phyloP scores from a whole-genome alignment of 2,329 filamentous ascomycete genomes.

The Geosmithia putterillii region DNA sequence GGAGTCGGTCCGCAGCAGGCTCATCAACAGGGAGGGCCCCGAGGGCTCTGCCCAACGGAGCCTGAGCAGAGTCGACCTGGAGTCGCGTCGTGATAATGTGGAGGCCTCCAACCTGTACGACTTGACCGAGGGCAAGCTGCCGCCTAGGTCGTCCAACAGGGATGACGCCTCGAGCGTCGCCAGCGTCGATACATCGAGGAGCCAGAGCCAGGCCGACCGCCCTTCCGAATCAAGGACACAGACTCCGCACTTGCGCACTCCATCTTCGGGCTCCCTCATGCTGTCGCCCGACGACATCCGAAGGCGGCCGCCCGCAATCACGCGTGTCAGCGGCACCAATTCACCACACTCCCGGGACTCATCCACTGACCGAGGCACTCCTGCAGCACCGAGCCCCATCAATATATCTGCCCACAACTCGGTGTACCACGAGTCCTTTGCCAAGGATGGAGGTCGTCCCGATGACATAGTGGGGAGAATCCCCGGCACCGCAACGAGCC shows the following conservation, averaged over 20 bases:
- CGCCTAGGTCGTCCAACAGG: conserved; percentile 18
- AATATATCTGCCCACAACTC: conserved; percentile 47
- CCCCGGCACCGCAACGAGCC: conserved; percentile 40
- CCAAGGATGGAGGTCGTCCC: conserved; percentile 30
- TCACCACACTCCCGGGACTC: conserved; percentile 42
- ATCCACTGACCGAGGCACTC: conserved; percentile 43
- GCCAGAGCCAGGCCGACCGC: conserved; percentile 23
- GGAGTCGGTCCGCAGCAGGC: conserved; percentile 22
- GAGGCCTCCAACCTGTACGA: conserved; percentile 27
- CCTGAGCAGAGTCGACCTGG: conserved; percentile 28
- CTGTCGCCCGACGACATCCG: conserved; percentile 23
- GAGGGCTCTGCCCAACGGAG: conserved; percentile 25
- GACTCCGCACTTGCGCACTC: conserved; percentile 18
- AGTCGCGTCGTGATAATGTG: conserved; percentile 18
- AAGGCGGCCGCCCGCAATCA: conserved; percentile 38
- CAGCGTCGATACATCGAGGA: conserved; percentile 28
- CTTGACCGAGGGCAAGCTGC: conserved; percentile 19
- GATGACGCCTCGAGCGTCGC: conserved; percentile 32
- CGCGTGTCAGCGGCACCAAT: conserved; percentile 37
- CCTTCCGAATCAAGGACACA: conserved; percentile 20
- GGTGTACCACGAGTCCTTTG: conserved; percentile 44
- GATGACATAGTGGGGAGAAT: conserved; percentile 35
- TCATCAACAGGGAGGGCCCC: conserved; percentile 27
- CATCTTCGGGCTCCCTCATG: conserved; percentile 20
- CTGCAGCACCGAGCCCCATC: conserved; percentile 39